Base-by-base conservation (phyloP, 768 basidiomycete genomes). In the Rhizopogon vesiculosus region DNA sequence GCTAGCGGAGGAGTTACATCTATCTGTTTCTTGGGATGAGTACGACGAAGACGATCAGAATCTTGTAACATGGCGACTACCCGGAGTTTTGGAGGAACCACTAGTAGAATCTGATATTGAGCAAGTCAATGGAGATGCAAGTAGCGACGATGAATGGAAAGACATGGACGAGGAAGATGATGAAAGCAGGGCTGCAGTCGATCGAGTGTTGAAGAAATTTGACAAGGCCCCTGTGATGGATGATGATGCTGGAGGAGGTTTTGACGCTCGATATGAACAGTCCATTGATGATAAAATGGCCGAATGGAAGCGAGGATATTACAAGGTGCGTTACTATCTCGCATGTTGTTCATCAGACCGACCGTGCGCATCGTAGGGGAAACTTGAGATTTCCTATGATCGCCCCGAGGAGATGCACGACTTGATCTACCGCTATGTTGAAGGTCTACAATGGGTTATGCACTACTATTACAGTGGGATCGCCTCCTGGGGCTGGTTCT, bases 381-480 rank as follows among this genome's bases (percentile, higher is more conserved):
- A 99, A 72, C 73, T 99, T 50, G 85, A 87, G 58, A 85, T 98
- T 56, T 85, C 85, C 8, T 90, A 82, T 58, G 80, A 89, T 58
- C 71, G 88, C 62, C 78, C 84, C 5, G 76, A 86, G 59, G 77
- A 82, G 50, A 83, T 94, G 78, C 76, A 79, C 25, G 76, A 84
- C 46, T 75, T 99, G 53, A 78, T 83, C 12, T 94, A 79, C 65
- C 81, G 84, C 55, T 99, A 97, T 68, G 82, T 91, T 16, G 92
- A 98, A 67, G 97, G 97, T 1, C 72, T 99, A 58, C 97, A 99
- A 66, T 98, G 96, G 97, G 93, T 98, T 33, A 91, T 99, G 89
- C 90, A 93, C 66, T 99, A 99, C 70, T 99, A 99, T 69, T 98
- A 98, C 69, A 84, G 89, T 59, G 97, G 97, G 5, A 94, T 98